Conservation (phyloP, 1,284 basidiomycete species). For the Malassezia sympodialis region DNA sequence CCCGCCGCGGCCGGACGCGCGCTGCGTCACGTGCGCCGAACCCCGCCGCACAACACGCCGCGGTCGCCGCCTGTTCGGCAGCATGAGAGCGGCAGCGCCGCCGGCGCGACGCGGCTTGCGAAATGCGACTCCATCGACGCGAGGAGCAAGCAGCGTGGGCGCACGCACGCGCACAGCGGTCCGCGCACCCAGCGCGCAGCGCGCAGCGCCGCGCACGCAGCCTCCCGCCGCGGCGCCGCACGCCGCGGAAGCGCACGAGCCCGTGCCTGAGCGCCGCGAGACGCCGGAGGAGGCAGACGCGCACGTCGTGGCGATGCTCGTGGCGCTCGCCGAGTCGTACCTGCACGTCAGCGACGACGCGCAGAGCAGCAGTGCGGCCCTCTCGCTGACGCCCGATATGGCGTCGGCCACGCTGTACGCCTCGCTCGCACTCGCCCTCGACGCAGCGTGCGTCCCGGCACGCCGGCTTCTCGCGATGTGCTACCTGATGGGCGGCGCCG, state of each 20-base stretch:
- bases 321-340: slow-evolving; percentile 8
- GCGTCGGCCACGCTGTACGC: slow-evolving; percentile 36
- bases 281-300: background rate
- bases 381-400: slow-evolving; percentile 14
- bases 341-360: slow-evolving; percentile 10
- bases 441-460: slow-evolving; percentile 21
- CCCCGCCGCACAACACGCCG: background rate
- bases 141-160: background rate
- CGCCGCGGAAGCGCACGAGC: background rate
- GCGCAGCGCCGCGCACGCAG: background rate
- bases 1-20: background rate
- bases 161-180: background rate
- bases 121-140: background rate
- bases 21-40: background rate
- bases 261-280: background rate
- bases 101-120: background rate
- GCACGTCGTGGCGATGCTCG: background rate
- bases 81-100: background rate
- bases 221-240: background rate
- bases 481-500: slow-evolving; percentile 30
- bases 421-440: slow-evolving; percentile 28
- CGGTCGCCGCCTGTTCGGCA: background rate
- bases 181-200: background rate
- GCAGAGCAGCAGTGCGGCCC: background rate
- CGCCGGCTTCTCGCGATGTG: slow-evolving; percentile 30